Base-by-base conservation (phyloP, 78 protist genomes). In the Isochrysis galbana region DNA sequence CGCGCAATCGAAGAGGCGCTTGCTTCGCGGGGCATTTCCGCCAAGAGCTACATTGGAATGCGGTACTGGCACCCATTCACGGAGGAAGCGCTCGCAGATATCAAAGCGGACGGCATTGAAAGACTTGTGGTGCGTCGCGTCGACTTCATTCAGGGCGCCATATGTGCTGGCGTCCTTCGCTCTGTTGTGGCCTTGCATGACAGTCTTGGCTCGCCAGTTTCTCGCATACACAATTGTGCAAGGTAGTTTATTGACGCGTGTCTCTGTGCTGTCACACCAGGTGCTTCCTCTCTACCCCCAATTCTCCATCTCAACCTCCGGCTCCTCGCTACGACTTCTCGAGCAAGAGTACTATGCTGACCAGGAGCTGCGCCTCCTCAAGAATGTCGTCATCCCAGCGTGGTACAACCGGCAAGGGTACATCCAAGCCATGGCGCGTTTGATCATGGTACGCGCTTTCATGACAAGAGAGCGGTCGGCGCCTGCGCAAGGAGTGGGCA, bases 1-100 rank as follows among this genome's bases (percentile, higher is more conserved):
- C 4, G 2, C 5, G 88, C 88, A 25, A 7, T 80, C 39, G 54
- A 44, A 54, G 19, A 1, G 17, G 54, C 48, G 29, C 54, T 80
- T 39, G 36, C 23, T 25, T 34, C 1, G 29, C 54, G 55, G 11
- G 88, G 88, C 39, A 22, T 80, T 29, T n/a, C 42, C 38, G 90
- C 84, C n/a, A 44, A 46, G 47, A 45, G 25, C 36, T 91, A 55
- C 93, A 55, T 91, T 44, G 93, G 67, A 29, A 91, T 82, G 93
- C 93, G 93, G 25, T 91, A 91, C 82, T 91, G 93, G 93, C 67
- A 91, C 67, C 93, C 93, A 23, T 91, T 55, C 90, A 55, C 93
- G n/a, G 90, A 80, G 5, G 93, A 91, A 26, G 93, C 93, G 19
- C 38, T 55, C 70, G 83, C 32, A 5, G 29, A 39, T 29, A 48